Percentiles rank a stretch among this genome's conserved stretches.
Evolutionary conservation across 768 basidiomycete species (phyloP).

Genomic region (Inosperma sp.): DNA sequence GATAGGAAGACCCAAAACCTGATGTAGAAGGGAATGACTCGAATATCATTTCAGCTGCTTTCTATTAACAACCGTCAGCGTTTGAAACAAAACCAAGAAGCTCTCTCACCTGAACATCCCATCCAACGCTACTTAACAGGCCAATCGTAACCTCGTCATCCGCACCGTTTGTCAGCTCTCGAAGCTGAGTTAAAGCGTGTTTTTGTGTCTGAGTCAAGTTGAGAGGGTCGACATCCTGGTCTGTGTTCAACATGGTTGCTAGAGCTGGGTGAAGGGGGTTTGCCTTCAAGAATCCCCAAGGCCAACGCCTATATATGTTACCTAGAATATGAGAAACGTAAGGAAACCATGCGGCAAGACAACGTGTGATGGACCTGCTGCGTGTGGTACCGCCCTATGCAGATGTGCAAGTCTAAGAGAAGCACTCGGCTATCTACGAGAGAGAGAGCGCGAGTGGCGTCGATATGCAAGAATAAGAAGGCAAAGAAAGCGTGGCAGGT

Average conservation of each 20-base stretch:
- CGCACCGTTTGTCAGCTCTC: constrained; percentile 53
- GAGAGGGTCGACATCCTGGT: background rate
- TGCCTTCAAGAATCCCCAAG: no score
- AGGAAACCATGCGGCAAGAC: no score
- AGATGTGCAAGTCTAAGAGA: no score
- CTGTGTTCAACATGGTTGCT: background rate
- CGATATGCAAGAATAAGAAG: no score
- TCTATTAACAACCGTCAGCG: constrained; percentile 28
- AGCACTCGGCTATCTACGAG: no score
- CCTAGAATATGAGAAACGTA: no score
- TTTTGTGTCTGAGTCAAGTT: constrained; percentile 25
- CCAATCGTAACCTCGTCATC: constrained; percentile 59
- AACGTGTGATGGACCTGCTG: no score
- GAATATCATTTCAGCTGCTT: constrained; percentile 59
- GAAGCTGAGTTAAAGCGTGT: constrained; percentile 42
- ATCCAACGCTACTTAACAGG: constrained; percentile 58
- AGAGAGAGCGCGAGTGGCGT: no score
- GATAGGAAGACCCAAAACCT: no score
- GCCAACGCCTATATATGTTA: no score
- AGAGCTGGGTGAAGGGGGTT: background rate
- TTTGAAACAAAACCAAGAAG: background rate
- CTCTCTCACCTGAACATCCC: constrained; percentile 62
- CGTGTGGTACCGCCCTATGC: no score
- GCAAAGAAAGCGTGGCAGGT: no score
- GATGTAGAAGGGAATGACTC: constrained; percentile 25